phyloP scores from a whole-genome alignment of 805 yeast genomes.

The Kluyveromyces aestuarii region DNA sequence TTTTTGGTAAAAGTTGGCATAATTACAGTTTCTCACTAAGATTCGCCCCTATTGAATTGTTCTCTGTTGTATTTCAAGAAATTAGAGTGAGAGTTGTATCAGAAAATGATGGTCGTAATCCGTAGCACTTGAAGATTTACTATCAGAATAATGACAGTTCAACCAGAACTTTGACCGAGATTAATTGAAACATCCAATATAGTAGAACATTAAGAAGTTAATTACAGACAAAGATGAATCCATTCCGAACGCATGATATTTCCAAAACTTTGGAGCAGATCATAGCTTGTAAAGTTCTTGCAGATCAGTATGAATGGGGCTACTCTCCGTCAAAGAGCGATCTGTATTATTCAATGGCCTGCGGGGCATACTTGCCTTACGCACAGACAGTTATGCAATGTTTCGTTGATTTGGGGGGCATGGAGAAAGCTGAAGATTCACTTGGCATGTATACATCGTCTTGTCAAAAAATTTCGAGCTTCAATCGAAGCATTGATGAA shows the following conservation, averaged over 20 bases:
- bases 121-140: no score
- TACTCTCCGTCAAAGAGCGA: background rate
- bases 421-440: background rate
- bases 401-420: conserved; percentile 1
- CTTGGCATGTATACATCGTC: background rate
- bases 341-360: conserved; percentile 3
- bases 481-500: background rate
- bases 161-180: no score
- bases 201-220: no score
- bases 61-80: no score
- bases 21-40: no score
- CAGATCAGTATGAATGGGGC: background rate
- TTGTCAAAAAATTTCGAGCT: conserved; percentile 1
- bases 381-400: conserved; percentile 7
- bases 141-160: no score
- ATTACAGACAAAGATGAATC: background rate
- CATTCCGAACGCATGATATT: background rate
- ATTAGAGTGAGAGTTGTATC: no score
- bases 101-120: no score
- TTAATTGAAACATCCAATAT: no score
- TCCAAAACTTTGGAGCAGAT: background rate
- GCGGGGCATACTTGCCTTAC: conserved; percentile 6
- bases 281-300: background rate
- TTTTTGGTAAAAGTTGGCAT: no score
- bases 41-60: no score